Conservation (phyloP, 1,284 basidiomycete species). For the Apiotrichum veenhuisii region DNA sequence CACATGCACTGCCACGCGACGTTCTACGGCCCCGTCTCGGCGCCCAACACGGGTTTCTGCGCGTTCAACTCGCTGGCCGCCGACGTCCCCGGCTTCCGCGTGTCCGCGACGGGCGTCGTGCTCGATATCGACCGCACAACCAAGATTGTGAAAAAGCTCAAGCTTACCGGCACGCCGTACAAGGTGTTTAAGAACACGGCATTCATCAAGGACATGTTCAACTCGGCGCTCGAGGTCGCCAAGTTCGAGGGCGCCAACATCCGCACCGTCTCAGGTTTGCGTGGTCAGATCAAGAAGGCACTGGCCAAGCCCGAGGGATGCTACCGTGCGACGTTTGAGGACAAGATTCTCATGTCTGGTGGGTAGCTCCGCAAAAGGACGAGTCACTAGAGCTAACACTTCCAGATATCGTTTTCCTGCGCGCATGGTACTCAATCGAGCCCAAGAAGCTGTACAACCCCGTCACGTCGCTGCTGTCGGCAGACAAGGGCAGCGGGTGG, state of each 20-base stretch:
- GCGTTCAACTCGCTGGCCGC: slow-evolving; percentile 83
- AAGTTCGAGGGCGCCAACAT: slow-evolving; percentile 98
- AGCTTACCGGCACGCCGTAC: slow-evolving; percentile 88
- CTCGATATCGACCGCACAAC: slow-evolving; percentile 86
- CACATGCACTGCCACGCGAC: slow-evolving; percentile 99
- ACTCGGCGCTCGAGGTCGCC: slow-evolving; percentile 83
- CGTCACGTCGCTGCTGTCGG: slow-evolving; percentile 82
- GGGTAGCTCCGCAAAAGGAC: too few species aligned
- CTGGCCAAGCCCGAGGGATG: slow-evolving; percentile 89
- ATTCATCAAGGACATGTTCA: slow-evolving; percentile 98
- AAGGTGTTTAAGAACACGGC: slow-evolving; percentile 99
- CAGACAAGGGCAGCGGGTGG: slow-evolving; percentile 69
- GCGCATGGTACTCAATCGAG: slow-evolving; percentile 94
- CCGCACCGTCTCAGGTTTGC: slow-evolving; percentile 89
- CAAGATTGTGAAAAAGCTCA: slow-evolving; percentile 98
- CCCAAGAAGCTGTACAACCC: slow-evolving; percentile 97
- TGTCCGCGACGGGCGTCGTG: slow-evolving; percentile 92
- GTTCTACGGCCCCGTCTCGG: slow-evolving; percentile 85
- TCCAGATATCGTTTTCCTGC: slow-evolving; percentile 86
- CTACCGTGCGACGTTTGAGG: slow-evolving; percentile 95
- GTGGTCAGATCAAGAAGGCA: slow-evolving; percentile 96
- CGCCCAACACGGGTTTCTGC: slow-evolving; percentile 96
- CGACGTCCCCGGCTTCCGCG: slow-evolving; percentile 71
- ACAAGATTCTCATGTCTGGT: slow-evolving; percentile 96
- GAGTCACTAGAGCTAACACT: not conserved